These are phyloP conservation scores for Colletotrichum sansevieriae DNA, from an alignment of 2,329 filamentous ascomycete species.

Conservation along the genomic window DNA sequence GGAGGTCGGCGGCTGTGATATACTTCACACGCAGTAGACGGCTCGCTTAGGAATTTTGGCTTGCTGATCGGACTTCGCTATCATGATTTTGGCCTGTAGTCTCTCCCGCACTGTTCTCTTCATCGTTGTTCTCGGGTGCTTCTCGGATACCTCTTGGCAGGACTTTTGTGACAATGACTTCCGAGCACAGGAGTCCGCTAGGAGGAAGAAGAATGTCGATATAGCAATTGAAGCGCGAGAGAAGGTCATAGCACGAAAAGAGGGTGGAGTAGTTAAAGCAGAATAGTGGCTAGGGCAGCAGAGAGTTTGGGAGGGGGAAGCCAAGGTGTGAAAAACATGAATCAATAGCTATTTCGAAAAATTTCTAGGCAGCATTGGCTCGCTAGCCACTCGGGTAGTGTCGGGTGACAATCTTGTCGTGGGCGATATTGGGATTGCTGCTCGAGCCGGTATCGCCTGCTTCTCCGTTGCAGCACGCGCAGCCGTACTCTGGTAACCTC, in stretches of 20 bases:
- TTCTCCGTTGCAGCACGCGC: neutral
- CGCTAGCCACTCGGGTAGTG: neutral
- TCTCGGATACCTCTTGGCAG: neutral
- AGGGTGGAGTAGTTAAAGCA: no score
- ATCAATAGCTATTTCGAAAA: no score
- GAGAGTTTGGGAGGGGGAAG: no score
- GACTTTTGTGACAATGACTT: neutral
- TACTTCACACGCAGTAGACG: slow-evolving; percentile 3
- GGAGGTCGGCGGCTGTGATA: neutral
- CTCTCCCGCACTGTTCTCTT: slow-evolving; percentile 5
- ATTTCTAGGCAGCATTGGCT: no score
- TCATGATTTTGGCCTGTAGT: neutral
- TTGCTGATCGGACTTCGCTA: neutral
- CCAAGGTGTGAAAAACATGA: no score
- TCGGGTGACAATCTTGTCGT: neutral
- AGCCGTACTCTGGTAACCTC: neutral
- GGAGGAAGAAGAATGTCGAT: no score
- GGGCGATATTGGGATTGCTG: neutral
- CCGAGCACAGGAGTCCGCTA: neutral
- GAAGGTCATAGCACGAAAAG: no score
- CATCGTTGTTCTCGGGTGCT: neutral
- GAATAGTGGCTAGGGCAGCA: no score
- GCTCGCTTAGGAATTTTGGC: neutral
- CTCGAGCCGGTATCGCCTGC: neutral
- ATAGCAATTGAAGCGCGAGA: no score